phyloP scores from a whole-genome alignment of 176 grass and related monocot species.

The Carex kokanica region DNA sequence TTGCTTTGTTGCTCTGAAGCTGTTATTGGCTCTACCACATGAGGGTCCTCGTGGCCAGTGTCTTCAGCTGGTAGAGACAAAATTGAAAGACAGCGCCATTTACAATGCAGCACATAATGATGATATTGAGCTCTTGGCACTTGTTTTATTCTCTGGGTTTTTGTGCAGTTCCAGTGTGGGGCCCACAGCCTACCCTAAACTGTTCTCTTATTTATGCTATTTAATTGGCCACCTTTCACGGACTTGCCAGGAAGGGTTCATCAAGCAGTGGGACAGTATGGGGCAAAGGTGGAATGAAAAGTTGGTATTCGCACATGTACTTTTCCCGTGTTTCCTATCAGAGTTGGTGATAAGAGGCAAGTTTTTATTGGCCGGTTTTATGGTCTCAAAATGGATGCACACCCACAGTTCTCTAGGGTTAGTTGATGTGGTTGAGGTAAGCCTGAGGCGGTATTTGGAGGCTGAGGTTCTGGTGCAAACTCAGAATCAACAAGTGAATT shows the following conservation, averaged over 20 bases:
- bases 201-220: conserved; percentile 68
- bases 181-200: conserved; percentile 32
- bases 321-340: conserved; percentile 78
- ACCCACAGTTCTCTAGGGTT: conserved; percentile 60
- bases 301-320: conserved; percentile 43
- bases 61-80: conserved; percentile 53
- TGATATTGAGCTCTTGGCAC: conserved; percentile 49
- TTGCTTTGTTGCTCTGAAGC: conserved; percentile 60
- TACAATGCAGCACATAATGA: conserved; percentile 46
- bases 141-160: conserved; percentile 58
- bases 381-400: conserved; percentile 90
- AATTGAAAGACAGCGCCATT: conserved; percentile 52
- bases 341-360: conserved; percentile 59
- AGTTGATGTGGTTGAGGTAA: conserved; percentile 56
- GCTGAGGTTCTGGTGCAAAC: conserved; percentile 45
- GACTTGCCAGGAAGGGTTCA: conserved; percentile 48
- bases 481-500: conserved; percentile 32
- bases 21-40: conserved; percentile 59
- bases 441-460: conserved; percentile 55
- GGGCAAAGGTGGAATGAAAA: conserved; percentile 23
- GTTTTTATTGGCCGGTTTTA: conserved; percentile 60
- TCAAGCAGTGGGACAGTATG: conserved; percentile 23
- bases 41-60: conserved; percentile 51
- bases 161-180: conserved; percentile 35
- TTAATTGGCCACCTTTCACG: conserved; percentile 54